Conservation (phyloP, 345 rosid species). For the Syzygium oleosum region DNA sequence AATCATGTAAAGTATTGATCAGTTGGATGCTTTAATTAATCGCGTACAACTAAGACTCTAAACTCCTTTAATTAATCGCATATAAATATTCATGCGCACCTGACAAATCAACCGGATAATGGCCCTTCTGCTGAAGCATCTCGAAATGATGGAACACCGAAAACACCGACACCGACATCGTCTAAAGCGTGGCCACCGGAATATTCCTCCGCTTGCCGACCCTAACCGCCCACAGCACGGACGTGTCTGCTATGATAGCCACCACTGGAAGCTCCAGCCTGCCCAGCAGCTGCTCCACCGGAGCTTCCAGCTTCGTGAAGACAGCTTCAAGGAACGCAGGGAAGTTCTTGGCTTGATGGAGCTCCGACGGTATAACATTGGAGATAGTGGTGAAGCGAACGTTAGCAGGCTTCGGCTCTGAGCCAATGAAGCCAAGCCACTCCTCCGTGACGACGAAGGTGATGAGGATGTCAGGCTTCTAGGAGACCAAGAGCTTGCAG, state of each 20-base stretch:
- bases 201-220: conserved; percentile 14
- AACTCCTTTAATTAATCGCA: neutral
- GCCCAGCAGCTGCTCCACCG: conserved; percentile 35
- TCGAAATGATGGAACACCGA: neutral
- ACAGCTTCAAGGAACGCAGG: conserved; percentile 27
- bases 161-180: neutral
- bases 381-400: conserved; percentile 29
- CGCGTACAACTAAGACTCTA: neutral
- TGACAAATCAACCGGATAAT: neutral
- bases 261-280: conserved; percentile 20
- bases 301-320: conserved; percentile 28
- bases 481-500: conserved; percentile 17
- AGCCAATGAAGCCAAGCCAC: conserved; percentile 43
- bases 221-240: conserved; percentile 2
- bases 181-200: conserved; percentile 21
- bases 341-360: conserved; percentile 14
- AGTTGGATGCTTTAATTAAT: neutral
- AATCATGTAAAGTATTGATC: neutral
- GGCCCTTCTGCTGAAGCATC: neutral
- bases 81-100: neutral
- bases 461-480: conserved; percentile 16
- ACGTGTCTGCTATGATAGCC: conserved; percentile 11
- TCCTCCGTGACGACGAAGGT: conserved; percentile 60
- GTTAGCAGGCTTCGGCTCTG: conserved; percentile 24
- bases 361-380: conserved; percentile 41